phyloP scores from a whole-genome alignment of 2,329 filamentous ascomycete species.

The Pestalotiopsis sp. region DNA sequence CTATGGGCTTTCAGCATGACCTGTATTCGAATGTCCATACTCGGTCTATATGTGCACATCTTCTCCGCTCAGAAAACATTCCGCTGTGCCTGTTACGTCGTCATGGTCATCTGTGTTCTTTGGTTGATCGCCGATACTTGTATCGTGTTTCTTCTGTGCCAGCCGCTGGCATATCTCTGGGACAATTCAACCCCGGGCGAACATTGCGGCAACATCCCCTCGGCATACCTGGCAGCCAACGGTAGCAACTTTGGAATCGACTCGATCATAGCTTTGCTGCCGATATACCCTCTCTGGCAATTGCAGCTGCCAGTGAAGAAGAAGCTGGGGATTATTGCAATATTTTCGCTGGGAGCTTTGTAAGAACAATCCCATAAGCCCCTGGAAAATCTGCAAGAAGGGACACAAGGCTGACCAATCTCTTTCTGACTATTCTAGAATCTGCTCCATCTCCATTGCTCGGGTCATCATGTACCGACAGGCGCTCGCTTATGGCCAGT shows the following conservation, averaged over 20 bases:
- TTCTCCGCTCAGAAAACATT: background rate
- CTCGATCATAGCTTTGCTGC: background rate
- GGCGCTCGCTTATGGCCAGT: background rate
- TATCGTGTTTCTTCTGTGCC: background rate
- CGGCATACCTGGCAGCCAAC: background rate
- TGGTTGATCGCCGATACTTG: background rate
- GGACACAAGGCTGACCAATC: background rate
- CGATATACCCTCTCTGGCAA: background rate
- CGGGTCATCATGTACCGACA: background rate
- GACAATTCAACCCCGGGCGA: background rate
- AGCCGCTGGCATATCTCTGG: background rate
- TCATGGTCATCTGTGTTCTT: background rate
- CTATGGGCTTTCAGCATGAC: background rate
- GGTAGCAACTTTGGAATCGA: background rate
- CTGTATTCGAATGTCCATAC: background rate
- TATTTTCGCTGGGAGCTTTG: background rate
- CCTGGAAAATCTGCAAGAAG: background rate
- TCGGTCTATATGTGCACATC: background rate
- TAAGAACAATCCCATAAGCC: background rate
- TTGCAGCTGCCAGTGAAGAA: background rate
- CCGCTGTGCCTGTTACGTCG: background rate
- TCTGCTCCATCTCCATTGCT: background rate
- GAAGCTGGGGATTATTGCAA: background rate
- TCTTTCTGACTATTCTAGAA: background rate
- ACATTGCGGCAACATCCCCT: background rate